Evolutionary conservation across 306 rosid species (phyloP).

Genomic region (Trifolium dubium): DNA sequence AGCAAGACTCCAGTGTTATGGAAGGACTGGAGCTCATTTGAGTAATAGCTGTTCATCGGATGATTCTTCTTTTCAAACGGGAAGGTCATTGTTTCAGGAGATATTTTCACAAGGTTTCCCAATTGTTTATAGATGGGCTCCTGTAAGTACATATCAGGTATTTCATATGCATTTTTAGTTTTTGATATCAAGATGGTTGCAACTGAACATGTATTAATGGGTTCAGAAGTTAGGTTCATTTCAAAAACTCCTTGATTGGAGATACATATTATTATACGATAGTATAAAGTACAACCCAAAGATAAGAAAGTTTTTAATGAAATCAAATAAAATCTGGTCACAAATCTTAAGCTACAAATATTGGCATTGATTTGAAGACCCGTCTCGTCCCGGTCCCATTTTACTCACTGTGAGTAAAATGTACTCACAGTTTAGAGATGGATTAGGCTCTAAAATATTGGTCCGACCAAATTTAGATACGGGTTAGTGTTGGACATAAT

Average conservation of each 20-base stretch:
- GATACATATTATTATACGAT: not conserved
- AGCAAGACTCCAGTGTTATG: constrained; percentile 73
- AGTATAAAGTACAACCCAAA: not conserved
- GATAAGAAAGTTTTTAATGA: not conserved
- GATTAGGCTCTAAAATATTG: not conserved
- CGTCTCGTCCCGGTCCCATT: not conserved
- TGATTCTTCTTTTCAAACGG: constrained; percentile 44
- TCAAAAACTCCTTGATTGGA: too few species aligned
- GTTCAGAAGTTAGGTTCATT: not conserved
- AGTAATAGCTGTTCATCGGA: constrained; percentile 34
- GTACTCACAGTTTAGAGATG: too few species aligned
- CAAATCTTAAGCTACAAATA: constrained; percentile 3
- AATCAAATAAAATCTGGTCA: constrained; percentile 1
- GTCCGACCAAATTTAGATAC: not conserved
- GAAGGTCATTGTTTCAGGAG: constrained; percentile 64
- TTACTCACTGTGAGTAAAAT: too few species aligned
- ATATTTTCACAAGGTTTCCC: constrained; percentile 65
- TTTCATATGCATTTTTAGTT: not conserved
- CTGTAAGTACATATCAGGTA: constrained; percentile 58
- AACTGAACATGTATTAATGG: constrained; percentile 21
- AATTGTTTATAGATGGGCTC: constrained; percentile 84
- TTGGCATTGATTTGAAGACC: not conserved
- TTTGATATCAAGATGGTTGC: not conserved
- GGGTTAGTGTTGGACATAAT: not conserved
- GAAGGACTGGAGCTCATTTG: constrained; percentile 81